Percentiles rank a stretch among this genome's conserved stretches.
phyloP scores from a whole-genome alignment of 2,329 filamentous ascomycete genomes.

The Huntiella abstrusa region DNA sequence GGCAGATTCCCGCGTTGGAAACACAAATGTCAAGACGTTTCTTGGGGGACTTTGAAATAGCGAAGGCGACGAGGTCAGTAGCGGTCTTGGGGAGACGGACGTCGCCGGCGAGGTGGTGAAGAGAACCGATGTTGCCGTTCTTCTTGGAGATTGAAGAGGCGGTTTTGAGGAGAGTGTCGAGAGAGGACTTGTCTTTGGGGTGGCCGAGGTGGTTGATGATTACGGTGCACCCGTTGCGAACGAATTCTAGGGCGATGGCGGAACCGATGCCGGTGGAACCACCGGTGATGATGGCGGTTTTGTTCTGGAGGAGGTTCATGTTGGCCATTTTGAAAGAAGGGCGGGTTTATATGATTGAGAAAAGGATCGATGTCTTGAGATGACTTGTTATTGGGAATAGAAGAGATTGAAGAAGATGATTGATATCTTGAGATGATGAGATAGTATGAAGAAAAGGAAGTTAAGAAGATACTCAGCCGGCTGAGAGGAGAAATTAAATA shows the following conservation, averaged over 20 bases:
- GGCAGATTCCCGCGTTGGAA: conserved; percentile 74
- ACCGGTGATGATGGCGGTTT: conserved; percentile 73
- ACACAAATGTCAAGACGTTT: conserved; percentile 57
- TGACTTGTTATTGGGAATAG: too few species aligned
- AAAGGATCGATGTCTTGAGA: too few species aligned
- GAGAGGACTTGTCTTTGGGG: conserved; percentile 29
- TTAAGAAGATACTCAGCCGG: too few species aligned
- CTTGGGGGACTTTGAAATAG: conserved; percentile 39
- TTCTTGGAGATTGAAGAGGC: conserved; percentile 27
- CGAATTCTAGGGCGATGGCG: conserved; percentile 64
- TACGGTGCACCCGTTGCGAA: conserved; percentile 59
- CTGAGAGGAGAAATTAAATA: too few species aligned
- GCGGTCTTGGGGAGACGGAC: conserved; percentile 59
- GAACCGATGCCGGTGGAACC: conserved; percentile 74
- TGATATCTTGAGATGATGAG: too few species aligned
- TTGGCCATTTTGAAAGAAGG: background rate
- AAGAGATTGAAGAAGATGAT: too few species aligned
- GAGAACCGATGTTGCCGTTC: conserved; percentile 11
- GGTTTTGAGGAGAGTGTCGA: conserved; percentile 34
- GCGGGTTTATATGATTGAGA: too few species aligned
- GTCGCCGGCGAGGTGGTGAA: conserved; percentile 58
- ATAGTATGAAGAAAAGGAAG: too few species aligned
- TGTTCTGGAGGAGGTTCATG: conserved; percentile 44
- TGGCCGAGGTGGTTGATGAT: conserved; percentile 63
- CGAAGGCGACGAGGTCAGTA: conserved; percentile 42